Evolutionary conservation across 1,284 basidiomycete genomes (phyloP).

Genomic region (Chalciporus sp.): DNA sequence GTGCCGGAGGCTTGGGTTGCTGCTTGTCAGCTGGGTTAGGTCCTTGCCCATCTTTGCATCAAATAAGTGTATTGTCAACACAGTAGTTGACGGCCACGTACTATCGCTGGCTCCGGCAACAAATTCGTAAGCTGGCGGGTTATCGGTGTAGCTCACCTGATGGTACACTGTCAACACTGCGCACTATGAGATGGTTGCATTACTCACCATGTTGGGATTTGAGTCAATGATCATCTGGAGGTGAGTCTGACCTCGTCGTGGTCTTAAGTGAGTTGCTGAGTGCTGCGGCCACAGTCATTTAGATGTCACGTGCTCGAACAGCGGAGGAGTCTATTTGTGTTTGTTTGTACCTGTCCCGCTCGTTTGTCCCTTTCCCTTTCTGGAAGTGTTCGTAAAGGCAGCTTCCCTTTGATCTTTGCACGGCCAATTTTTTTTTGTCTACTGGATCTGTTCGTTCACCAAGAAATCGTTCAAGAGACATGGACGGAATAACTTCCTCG

Average conservation of each 20-base stretch:
- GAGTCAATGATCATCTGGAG: conserved; percentile 28
- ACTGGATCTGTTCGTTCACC: conserved; percentile 9
- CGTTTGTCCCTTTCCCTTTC: conserved; percentile 18
- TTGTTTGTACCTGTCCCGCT: conserved; percentile 18
- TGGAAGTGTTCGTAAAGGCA: conserved; percentile 1
- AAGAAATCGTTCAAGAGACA: conserved; percentile 35
- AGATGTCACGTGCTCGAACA: conserved; percentile 25
- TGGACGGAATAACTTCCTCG: conserved; percentile 49
- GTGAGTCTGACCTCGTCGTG: neutral
- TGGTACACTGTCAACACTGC: neutral
- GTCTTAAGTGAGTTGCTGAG: conserved; percentile 9
- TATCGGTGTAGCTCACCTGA: conserved; percentile 29
- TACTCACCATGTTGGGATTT: conserved; percentile 30
- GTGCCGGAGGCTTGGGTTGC: conserved; percentile 11
- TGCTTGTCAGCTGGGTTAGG: conserved; percentile 9
- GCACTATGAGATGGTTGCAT: too few relatives aligned
- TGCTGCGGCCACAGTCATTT: conserved; percentile 8
- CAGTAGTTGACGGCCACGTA: conserved; percentile 10
- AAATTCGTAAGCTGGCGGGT: conserved; percentile 31
- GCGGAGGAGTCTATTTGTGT: conserved; percentile 18
- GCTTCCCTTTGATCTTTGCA: neutral
- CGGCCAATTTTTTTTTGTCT: conserved; percentile 6
- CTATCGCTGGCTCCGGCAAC: conserved; percentile 15
- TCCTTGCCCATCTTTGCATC: conserved; percentile 12
- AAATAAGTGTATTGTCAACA: conserved; percentile 1